Evolutionary conservation across 78 protist genomes (phyloP), one percentile per base, ranked within the genome.

Genomic region (Guillardia theta): DNA sequence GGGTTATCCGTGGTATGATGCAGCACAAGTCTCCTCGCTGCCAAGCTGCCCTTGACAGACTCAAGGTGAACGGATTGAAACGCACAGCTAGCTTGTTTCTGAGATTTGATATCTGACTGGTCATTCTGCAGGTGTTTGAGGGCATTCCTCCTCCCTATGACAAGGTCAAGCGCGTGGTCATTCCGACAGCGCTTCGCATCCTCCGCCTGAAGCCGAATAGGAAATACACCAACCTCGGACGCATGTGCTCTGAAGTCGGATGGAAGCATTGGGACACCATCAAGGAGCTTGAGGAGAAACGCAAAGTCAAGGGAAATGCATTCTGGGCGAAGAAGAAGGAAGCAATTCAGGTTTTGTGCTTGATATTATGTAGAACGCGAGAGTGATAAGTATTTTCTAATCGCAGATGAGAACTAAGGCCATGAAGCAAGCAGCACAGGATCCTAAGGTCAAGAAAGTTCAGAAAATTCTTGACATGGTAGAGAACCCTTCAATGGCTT

Each of bases 21-120:
- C 99, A 99, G 92, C 99, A 98, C 99, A 98, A 98, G 97, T 97
- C 98, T 62, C 64, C 95, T 33, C 99, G 99, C 43, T 99, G 99
- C 48, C 94, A n/a, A 24, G 95, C 94, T 4, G 99, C 99, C 15
- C 93, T 99, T 6, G 97, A 93, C 88, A 96, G 98, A 93, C 95
- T 98, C 92, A 95, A 96, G 96, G 90, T 78, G 41, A 70, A 43
- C 9, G 22, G 10, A 10, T 50, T 15, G 58, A 50, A 15, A 10
- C 15, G 30, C 2, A 58, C 39, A n/a, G n/a, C n/a, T n/a, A n/a
- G n/a, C n/a, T n/a, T n/a, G n/a, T n/a, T n/a, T n/a, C n/a, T n/a
- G n/a, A n/a, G n/a, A n/a, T n/a, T n/a, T n/a, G n/a, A n/a, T n/a
- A n/a, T n/a, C n/a, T n/a, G n/a, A n/a, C n/a, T n/a, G n/a, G n/a